Evolutionary conservation across 2,329 filamentous ascomycete genomes (phyloP).

Genomic region (Trichoderma koningiopsis): DNA sequence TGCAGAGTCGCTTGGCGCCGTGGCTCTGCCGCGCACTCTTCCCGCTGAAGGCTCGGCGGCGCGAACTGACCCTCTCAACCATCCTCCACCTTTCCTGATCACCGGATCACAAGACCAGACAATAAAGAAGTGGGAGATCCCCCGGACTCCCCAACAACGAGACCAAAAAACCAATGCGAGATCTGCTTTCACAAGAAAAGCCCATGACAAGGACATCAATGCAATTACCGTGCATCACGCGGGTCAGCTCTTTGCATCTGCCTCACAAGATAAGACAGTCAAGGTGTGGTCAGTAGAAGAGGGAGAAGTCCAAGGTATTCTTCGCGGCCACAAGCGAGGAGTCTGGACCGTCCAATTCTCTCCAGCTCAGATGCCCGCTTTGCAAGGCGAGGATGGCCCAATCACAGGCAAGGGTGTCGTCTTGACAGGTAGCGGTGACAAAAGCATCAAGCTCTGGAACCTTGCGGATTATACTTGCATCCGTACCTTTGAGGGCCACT

Average conservation of each 20-base stretch:
- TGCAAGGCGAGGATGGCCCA: constrained; percentile 71
- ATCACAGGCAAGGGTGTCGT: constrained; percentile 79
- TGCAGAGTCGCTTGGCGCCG: constrained; percentile 88
- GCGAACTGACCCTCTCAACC: constrained; percentile 70
- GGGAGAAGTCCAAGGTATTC: constrained; percentile 86
- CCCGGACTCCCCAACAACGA: constrained; percentile 51
- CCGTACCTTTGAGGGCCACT: constrained; percentile 93
- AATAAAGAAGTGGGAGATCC: constrained; percentile 89
- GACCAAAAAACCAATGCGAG: constrained; percentile 57
- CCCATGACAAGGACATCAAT: constrained; percentile 99
- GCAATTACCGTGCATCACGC: constrained; percentile 79
- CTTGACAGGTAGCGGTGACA: constrained; percentile 91
- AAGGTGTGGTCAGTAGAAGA: constrained; percentile 95
- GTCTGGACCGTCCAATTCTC: constrained; percentile 96
- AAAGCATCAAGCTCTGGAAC: constrained; percentile 94
- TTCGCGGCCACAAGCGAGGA: constrained; percentile 89
- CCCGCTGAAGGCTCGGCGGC: constrained; percentile 71
- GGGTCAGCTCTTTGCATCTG: constrained; percentile 85
- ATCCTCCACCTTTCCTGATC: constrained; percentile 81
- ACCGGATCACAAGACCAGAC: constrained; percentile 96
- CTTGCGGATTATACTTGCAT: constrained; percentile 89
- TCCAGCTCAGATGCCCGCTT: constrained; percentile 71
- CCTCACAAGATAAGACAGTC: constrained; percentile 93
- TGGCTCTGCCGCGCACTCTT: constrained; percentile 72
- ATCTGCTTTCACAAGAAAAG: constrained; percentile 85